Evolutionary conservation across 805 yeast species (phyloP).

Genomic region (Wickerhamiella hasegawae): DNA sequence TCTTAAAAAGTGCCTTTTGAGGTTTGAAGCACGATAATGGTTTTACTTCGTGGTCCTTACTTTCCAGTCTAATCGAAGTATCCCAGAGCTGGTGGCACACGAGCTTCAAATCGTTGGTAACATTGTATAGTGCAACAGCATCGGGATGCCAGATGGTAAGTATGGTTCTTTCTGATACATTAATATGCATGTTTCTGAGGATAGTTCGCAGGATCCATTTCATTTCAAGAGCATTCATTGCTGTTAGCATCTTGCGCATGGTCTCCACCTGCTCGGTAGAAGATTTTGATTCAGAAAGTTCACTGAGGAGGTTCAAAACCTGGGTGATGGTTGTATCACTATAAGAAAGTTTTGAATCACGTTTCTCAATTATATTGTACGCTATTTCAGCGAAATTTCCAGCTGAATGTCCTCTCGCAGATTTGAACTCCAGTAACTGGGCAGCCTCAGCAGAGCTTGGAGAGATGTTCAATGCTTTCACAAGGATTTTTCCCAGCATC

Average conservation of each 20-base stretch:
- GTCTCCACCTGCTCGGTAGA: conserved; percentile 26
- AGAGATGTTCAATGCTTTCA: conserved; percentile 38
- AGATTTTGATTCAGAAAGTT: conserved; percentile 24
- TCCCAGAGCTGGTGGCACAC: conserved; percentile 45
- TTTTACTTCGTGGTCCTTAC: conserved; percentile 27
- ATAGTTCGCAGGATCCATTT: conserved; percentile 55
- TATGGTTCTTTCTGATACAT: conserved; percentile 43
- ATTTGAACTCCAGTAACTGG: conserved; percentile 33
- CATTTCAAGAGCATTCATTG: conserved; percentile 45
- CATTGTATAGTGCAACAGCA: conserved; percentile 45
- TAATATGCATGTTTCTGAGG: conserved; percentile 31
- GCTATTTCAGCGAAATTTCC: conserved; percentile 34
- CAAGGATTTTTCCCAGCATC: conserved; percentile 35
- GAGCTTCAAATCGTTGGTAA: conserved; percentile 45
- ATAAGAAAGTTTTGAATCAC: conserved; percentile 28
- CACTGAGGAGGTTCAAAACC: conserved; percentile 33
- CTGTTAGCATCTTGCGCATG: conserved; percentile 33
- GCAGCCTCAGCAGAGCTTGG: conserved; percentile 45
- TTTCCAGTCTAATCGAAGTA: conserved; percentile 29
- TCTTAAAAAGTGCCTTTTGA: conserved; percentile 49
- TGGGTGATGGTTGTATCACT: conserved; percentile 30
- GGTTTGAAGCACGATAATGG: conserved; percentile 53
- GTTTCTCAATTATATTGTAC: conserved; percentile 32
- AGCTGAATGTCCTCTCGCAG: conserved; percentile 26
- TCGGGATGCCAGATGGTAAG: conserved; percentile 63